Evolutionary conservation across 2,329 filamentous ascomycete species (phyloP).

Genomic region (Claviceps sp.): DNA sequence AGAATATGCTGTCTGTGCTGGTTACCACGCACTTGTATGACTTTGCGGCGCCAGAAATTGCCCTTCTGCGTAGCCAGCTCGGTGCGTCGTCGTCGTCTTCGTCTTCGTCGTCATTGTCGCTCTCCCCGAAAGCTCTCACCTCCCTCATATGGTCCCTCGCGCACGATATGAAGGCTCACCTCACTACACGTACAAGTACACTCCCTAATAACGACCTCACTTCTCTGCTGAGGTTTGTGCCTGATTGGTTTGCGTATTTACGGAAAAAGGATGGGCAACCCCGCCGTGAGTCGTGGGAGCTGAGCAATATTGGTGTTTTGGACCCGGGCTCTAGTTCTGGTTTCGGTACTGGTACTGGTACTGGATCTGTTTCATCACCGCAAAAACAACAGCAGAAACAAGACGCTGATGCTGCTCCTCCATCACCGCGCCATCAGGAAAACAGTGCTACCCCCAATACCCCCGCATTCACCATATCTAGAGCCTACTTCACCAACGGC

Average conservation of each 20-base stretch:
- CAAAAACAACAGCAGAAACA: constrained; percentile 1
- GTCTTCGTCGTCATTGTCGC: not conserved
- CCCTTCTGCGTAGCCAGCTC: constrained; percentile 13
- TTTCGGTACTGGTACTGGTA: too few species aligned
- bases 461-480: constrained; percentile 23
- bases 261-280: constrained; percentile 26
- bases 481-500: constrained; percentile 37
- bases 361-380: too few species aligned
- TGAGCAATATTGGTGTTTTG: constrained; percentile 39
- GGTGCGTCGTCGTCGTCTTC: not conserved
- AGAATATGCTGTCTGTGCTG: constrained; percentile 23
- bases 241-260: constrained; percentile 30
- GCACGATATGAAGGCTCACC: constrained; percentile 18
- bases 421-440: not conserved
- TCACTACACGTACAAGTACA: constrained; percentile 18
- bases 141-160: constrained; percentile 30
- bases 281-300: constrained; percentile 32
- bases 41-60: constrained; percentile 12
- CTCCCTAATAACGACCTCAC: constrained; percentile 30
- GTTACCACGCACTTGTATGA: constrained; percentile 23
- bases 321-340: not conserved
- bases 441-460: not conserved
- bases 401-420: not conserved
- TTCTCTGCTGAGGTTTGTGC: constrained; percentile 27
- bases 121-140: constrained; percentile 9